These are phyloP conservation scores for Clitoria ternatea DNA, from an alignment of 306 rosid species.

Conservation along the genomic window DNA sequence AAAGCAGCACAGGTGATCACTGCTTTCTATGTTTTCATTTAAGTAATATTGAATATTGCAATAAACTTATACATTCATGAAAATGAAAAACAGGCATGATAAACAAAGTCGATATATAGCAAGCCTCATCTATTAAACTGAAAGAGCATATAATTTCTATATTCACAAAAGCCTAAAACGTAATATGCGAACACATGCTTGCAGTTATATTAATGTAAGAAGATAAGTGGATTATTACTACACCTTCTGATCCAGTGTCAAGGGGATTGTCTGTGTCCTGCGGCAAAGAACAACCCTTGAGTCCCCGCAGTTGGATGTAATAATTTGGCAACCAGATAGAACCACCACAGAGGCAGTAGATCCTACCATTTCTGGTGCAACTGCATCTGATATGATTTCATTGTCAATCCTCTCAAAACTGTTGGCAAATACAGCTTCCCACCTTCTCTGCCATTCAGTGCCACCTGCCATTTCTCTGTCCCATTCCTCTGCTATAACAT, in stretches of 20 bases:
- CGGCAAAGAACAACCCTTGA: slow-evolving; percentile 82
- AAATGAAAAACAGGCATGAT: background rate
- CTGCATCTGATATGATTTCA: slow-evolving; percentile 39
- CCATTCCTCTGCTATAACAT: slow-evolving; percentile 81
- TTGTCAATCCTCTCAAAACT: slow-evolving; percentile 76
- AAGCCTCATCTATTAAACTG: background rate
- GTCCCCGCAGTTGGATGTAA: slow-evolving; percentile 84
- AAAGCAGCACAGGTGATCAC: background rate
- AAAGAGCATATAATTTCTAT: background rate
- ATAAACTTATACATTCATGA: background rate
- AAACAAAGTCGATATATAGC: background rate
- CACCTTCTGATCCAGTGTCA: slow-evolving; percentile 94
- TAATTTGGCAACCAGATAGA: slow-evolving; percentile 86
- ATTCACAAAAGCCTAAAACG: background rate
- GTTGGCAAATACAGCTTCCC: slow-evolving; percentile 64
- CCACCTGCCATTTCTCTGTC: slow-evolving; percentile 35
- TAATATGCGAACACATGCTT: background rate
- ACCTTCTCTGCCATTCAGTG: slow-evolving; percentile 68
- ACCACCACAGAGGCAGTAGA: slow-evolving; percentile 75
- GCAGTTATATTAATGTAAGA: background rate
- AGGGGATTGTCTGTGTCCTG: slow-evolving; percentile 65
- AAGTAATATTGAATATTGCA: background rate
- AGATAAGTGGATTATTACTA: background rate
- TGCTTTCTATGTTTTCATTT: slow-evolving; percentile 1
- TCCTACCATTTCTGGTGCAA: slow-evolving; percentile 93